Evolutionary conservation across 768 basidiomycete genomes (phyloP).

Genomic region (Leccinum obscurum): DNA sequence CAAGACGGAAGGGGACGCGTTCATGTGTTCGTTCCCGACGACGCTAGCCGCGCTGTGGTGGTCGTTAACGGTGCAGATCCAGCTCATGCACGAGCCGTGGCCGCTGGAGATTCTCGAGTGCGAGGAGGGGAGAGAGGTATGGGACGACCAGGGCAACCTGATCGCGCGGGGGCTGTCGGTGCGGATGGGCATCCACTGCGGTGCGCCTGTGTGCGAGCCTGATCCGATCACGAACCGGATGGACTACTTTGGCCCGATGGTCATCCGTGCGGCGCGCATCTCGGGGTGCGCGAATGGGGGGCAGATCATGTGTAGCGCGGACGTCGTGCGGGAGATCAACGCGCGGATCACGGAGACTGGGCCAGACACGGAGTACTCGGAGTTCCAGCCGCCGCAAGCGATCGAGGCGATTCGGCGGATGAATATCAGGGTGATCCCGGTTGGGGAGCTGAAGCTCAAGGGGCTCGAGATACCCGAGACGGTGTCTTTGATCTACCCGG

Average conservation of each 20-base stretch:
- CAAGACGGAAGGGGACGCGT: constrained; percentile 99
- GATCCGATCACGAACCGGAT: constrained; percentile 92
- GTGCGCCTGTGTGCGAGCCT: constrained; percentile 82
- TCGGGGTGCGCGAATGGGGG: constrained; percentile 83
- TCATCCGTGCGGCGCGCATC: constrained; percentile 90
- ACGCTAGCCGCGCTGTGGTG: constrained; percentile 89
- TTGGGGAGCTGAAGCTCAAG: constrained; percentile 92
- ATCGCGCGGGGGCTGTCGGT: constrained; percentile 92
- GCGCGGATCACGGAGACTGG: constrained; percentile 57
- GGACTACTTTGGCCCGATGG: constrained; percentile 98
- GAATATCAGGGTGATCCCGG: constrained; percentile 65
- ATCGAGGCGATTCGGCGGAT: constrained; percentile 76
- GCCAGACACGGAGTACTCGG: constrained; percentile 60
- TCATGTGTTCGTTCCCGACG: constrained; percentile 97
- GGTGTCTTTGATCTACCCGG: constrained; percentile 86
- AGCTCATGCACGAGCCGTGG: constrained; percentile 83
- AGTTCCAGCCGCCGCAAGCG: constrained; percentile 54
- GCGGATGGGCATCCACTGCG: constrained; percentile 97
- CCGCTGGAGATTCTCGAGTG: constrained; percentile 91
- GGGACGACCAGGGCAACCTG: constrained; percentile 62
- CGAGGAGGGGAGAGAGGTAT: constrained; percentile 83
- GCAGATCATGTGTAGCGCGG: constrained; percentile 89
- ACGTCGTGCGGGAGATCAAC: constrained; percentile 79
- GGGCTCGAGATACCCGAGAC: constrained; percentile 91
- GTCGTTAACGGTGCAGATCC: constrained; percentile 82